Conservation (phyloP, 139 green algal genomes). For the Micractinium conductrix region DNA sequence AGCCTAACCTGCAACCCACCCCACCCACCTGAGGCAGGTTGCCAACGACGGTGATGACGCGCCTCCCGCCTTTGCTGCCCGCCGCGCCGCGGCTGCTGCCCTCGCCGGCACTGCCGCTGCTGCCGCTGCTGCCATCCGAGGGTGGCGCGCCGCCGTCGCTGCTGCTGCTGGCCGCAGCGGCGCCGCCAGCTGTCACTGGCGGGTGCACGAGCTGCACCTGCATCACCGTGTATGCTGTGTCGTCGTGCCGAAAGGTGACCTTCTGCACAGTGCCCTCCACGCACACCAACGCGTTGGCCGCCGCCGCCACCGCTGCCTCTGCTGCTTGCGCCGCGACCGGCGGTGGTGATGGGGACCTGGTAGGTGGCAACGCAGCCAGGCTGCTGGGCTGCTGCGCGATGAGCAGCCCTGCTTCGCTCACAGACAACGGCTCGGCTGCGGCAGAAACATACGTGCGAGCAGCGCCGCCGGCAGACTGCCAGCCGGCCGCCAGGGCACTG, state of each 20-base stretch:
- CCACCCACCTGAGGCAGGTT: conserved; percentile 23
- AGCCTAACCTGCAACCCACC: not conserved
- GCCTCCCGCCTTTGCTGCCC: not conserved
- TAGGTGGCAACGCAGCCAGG: too few relatives aligned
- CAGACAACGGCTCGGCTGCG: not conserved
- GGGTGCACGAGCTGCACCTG: conserved; percentile 22
- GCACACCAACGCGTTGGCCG: not conserved
- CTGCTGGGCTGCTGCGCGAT: too few relatives aligned
- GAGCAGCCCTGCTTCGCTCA: not conserved
- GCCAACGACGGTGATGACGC: conserved; percentile 46
- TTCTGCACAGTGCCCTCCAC: conserved; percentile 49
- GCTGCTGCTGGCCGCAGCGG: not conserved
- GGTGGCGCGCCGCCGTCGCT: not conserved
- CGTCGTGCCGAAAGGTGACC: conserved; percentile 37
- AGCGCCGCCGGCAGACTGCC: too few relatives aligned
- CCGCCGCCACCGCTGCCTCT: not conserved
- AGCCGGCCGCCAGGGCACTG: not conserved
- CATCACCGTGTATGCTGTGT: conserved; percentile 58
- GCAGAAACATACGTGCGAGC: not conserved
- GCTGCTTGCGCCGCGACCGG: not conserved
- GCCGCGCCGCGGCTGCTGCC: not conserved
- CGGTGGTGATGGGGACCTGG: too few relatives aligned
- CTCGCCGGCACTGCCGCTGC: not conserved
- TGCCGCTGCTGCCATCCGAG: not conserved
- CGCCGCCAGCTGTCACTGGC: not conserved